Conservation (phyloP, 75 land plant genomes). For the Sequoia sempervirens region DNA sequence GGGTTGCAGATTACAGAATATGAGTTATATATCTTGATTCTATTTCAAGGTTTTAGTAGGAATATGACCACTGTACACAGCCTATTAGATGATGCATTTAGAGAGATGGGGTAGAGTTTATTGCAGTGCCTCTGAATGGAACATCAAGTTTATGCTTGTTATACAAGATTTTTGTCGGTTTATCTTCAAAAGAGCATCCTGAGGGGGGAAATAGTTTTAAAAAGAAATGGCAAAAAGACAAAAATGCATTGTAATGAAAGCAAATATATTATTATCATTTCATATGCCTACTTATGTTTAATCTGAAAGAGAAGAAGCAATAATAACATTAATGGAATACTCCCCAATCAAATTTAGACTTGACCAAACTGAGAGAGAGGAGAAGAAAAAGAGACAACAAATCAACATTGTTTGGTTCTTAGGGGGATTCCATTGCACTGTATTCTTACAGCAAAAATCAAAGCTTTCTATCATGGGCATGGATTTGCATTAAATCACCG, state of each 20-base stretch:
- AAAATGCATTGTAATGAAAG: neutral
- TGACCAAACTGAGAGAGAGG: neutral
- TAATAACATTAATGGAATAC: neutral
- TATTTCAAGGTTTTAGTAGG: neutral
- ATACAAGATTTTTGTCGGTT: neutral
- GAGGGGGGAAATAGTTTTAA: neutral
- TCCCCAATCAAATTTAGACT: neutral
- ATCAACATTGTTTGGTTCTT: neutral
- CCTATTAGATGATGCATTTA: neutral
- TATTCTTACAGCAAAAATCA: neutral
- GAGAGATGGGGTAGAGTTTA: neutral
- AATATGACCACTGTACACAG: neutral
- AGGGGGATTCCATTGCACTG: neutral
- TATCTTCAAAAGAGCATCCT: neutral
- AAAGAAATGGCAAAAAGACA: neutral
- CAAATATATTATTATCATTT: neutral
- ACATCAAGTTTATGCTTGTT: neutral
- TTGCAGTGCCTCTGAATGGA: neutral
- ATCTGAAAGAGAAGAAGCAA: neutral
- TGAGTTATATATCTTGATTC: neutral
- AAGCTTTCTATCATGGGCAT: neutral
- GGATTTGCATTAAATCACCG: neutral
- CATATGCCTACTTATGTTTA: neutral
- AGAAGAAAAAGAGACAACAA: neutral
- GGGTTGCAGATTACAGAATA: neutral